These are phyloP conservation scores for Geotrichum klebahnii DNA, from an alignment of 1,139 yeast genomes.

Conservation along the genomic window DNA sequence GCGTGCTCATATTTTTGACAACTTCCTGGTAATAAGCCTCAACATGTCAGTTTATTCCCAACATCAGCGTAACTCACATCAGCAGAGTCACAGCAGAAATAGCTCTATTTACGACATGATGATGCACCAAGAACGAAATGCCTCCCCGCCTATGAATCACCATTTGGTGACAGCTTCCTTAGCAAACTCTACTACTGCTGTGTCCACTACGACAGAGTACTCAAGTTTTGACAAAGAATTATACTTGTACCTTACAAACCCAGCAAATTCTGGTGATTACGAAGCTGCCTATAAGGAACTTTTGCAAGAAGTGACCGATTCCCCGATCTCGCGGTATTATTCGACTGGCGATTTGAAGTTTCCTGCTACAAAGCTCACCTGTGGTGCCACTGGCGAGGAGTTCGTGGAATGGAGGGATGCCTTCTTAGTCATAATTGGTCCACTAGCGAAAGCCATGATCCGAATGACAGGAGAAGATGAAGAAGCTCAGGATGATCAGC, in stretches of 20 bases:
- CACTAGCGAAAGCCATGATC: slow-evolving; percentile 19
- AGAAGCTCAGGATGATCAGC: slow-evolving; percentile 20
- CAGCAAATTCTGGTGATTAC: slow-evolving; percentile 18
- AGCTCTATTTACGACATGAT: slow-evolving; percentile 8
- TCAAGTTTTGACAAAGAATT: slow-evolving; percentile 16
- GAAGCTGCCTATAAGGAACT: slow-evolving; percentile 18
- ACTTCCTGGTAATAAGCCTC: too few species aligned
- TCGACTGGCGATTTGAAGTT: slow-evolving; percentile 10
- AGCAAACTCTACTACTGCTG: background rate
- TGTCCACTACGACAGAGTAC: slow-evolving; percentile 8
- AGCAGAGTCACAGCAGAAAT: slow-evolving; percentile 4
- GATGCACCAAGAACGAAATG: slow-evolving; percentile 1
- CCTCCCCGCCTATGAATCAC: slow-evolving; percentile 7
- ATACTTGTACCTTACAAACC: slow-evolving; percentile 15
- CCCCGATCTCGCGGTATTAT: slow-evolving; percentile 12
- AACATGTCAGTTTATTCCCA: background rate
- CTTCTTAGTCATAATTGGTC: slow-evolving; percentile 13
- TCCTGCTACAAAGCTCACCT: slow-evolving; percentile 14
- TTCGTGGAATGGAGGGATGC: slow-evolving; percentile 17
- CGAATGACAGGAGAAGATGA: slow-evolving; percentile 21
- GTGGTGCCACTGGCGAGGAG: slow-evolving; percentile 21
- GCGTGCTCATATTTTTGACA: too few species aligned
- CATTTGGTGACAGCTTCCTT: slow-evolving; percentile 5
- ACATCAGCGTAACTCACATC: too few species aligned
- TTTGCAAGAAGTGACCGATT: slow-evolving; percentile 15